phyloP scores from a whole-genome alignment of 2,329 filamentous ascomycete species.

The Aschersonia sp. region DNA sequence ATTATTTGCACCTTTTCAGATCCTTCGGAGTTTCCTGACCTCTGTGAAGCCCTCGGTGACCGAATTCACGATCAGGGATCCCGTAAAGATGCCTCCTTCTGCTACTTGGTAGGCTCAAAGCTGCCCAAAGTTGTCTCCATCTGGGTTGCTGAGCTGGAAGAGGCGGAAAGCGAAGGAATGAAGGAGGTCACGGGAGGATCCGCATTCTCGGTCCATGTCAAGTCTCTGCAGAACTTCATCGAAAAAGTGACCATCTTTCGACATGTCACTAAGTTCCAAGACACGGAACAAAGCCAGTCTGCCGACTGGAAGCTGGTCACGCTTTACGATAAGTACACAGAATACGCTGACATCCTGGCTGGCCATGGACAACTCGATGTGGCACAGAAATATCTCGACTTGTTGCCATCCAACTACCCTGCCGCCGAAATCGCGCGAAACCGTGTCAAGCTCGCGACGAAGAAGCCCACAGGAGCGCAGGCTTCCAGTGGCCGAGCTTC shows the following conservation, averaged over 20 bases:
- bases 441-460: constrained; percentile 72
- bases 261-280: constrained; percentile 81
- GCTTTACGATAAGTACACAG: constrained; percentile 88
- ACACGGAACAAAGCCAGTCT: constrained; percentile 54
- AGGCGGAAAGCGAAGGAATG: constrained; percentile 64
- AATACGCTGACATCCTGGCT: constrained; percentile 92
- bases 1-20: constrained; percentile 92
- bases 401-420: constrained; percentile 71
- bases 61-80: constrained; percentile 66
- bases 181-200: constrained; percentile 58
- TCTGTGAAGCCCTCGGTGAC: constrained; percentile 91
- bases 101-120: constrained; percentile 89
- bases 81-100: constrained; percentile 88
- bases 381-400: constrained; percentile 81
- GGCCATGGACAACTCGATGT: constrained; percentile 75
- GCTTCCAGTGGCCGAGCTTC: constrained; percentile 10
- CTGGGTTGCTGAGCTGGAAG: constrained; percentile 81
- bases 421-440: constrained; percentile 78
- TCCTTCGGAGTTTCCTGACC: constrained; percentile 78
- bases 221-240: constrained; percentile 80
- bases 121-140: constrained; percentile 93
- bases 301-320: constrained; percentile 79
- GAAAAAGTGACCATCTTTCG: constrained; percentile 98
- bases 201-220: constrained; percentile 82
- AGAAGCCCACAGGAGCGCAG: constrained; percentile 21